These are phyloP conservation scores for Kwoniella pini DNA, from an alignment of 768 basidiomycete species.

Conservation along the genomic window DNA sequence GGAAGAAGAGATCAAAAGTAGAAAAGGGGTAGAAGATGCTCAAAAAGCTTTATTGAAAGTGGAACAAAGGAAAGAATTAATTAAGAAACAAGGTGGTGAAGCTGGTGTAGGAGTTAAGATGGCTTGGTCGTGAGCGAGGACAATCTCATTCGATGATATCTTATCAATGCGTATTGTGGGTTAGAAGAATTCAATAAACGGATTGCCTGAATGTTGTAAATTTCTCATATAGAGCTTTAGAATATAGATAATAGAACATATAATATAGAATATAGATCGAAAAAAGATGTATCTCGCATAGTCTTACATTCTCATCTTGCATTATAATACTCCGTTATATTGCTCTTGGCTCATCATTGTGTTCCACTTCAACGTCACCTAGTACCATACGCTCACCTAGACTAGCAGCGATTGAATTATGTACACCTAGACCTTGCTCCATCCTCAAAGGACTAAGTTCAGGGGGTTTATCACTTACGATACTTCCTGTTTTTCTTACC, in stretches of 20 bases:
- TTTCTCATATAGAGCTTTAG: no score
- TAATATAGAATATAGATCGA: constrained; percentile 5
- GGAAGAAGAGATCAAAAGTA: constrained; percentile 2
- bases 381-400: constrained; percentile 5
- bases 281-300: no score
- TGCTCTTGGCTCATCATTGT: background rate
- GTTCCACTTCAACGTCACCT: background rate
- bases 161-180: no score
- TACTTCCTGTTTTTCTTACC: background rate
- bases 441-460: background rate
- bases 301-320: no score
- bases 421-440: background rate
- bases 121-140: constrained; percentile 25
- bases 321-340: no score
- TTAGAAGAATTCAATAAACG: no score
- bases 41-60: constrained; percentile 11
- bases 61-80: constrained; percentile 21
- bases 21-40: constrained; percentile 25
- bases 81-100: constrained; percentile 27
- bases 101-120: constrained; percentile 31
- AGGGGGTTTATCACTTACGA: constrained; percentile 5
- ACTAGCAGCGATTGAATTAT: background rate
- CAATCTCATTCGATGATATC: background rate
- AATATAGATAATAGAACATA: constrained; percentile 6
- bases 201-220: no score